phyloP scores from a whole-genome alignment of 2,329 filamentous ascomycete species.

The Capronia epimyces region DNA sequence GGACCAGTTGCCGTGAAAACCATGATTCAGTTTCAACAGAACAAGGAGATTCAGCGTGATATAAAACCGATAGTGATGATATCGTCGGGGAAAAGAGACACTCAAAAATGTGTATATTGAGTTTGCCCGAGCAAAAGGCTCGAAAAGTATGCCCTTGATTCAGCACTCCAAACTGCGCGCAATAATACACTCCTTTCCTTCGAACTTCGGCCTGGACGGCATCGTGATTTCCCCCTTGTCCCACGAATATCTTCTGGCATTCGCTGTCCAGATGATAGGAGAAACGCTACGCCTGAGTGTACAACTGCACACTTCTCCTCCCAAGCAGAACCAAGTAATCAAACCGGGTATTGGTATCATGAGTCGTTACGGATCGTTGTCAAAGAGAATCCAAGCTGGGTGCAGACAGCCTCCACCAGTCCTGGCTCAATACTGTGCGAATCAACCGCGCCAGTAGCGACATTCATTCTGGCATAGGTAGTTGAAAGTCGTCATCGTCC shows the following conservation, averaged over 20 bases:
- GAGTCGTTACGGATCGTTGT: conserved; percentile 16
- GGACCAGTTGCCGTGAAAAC: conserved; percentile 22
- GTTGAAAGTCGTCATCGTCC: conserved; percentile 27
- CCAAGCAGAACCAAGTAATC: background rate
- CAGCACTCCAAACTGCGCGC: background rate
- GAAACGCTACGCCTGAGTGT: background rate
- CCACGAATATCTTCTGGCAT: no score
- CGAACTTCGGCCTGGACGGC: background rate
- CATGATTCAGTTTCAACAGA: background rate
- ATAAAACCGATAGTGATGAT: background rate
- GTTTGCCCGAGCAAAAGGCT: background rate
- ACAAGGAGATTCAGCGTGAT: background rate
- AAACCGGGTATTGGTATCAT: conserved; percentile 22
- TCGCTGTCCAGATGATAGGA: no score
- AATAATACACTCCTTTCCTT: background rate
- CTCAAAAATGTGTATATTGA: background rate
- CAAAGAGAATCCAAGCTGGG: background rate
- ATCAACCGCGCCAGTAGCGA: background rate
- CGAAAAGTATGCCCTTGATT: background rate
- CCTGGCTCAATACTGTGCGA: background rate
- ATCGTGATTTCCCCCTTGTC: background rate
- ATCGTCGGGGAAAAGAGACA: background rate
- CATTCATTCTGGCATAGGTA: conserved; percentile 23
- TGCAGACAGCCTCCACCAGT: background rate
- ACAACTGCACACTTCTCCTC: background rate